These are phyloP conservation scores for Diphasiastrum complanatum DNA, from an alignment of 83 land plant genomes.

Conservation along the genomic window DNA sequence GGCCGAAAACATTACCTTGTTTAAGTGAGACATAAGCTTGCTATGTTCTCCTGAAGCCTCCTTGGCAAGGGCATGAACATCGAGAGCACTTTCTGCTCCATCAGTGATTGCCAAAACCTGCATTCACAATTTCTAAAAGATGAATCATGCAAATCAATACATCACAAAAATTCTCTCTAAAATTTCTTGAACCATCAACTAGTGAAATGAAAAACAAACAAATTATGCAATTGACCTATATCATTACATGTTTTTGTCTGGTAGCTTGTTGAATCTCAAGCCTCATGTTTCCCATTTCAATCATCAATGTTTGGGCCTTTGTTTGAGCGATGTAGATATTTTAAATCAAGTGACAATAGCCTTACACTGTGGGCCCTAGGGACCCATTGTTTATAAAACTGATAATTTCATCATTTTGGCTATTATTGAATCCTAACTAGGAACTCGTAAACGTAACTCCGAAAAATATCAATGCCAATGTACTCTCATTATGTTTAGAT, in stretches of 20 bases:
- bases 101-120: slow-evolving; percentile 89
- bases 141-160: not conserved
- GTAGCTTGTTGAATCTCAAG: not conserved
- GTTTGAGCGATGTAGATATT: too few species aligned
- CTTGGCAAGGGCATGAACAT: slow-evolving; percentile 77
- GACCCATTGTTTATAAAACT: too few species aligned
- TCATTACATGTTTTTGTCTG: not conserved
- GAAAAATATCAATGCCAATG: too few species aligned
- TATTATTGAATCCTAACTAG: too few species aligned
- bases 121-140: not conserved
- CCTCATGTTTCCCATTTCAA: not conserved
- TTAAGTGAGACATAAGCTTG: slow-evolving; percentile 59
- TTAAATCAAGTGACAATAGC: too few species aligned
- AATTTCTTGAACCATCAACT: too few species aligned
- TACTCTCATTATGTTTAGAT: too few species aligned
- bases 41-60: slow-evolving; percentile 61
- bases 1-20: too few species aligned
- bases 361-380: too few species aligned
- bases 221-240: not conserved
- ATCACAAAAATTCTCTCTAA: not conserved
- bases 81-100: slow-evolving; percentile 47
- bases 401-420: too few species aligned
- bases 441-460: too few species aligned
- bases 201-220: not conserved
- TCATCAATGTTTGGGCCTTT: too few species aligned